Evolutionary conservation across 768 basidiomycete species (phyloP), one percentile per base, ranked within the genome.

Genomic region (Pleurotus platypus): DNA sequence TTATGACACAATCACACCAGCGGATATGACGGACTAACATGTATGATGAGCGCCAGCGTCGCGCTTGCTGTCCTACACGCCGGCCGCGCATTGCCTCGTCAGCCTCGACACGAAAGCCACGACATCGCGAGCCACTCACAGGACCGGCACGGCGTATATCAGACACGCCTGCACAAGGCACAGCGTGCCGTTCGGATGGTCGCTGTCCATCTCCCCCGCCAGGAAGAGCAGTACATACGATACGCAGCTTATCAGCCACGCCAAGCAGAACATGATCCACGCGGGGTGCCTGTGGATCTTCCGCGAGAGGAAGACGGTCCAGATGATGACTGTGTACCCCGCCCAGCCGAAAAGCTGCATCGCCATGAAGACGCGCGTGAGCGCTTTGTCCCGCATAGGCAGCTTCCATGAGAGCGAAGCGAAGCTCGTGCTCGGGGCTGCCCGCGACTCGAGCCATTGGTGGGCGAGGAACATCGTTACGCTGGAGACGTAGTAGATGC

Each of bases 211-310:
- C 30, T 60, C 56, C 20, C 49, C 49, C 2, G 49, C 47, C 18
- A 60, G 46, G 30, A 60, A 60, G 12, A 57, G 43, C 12, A 60
- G 48, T 13, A 49, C 55, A 27, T 53, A 57, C 26, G 59, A 57
- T 7, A 60, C 45, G 40, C 48, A 57, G 18, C 56, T 57, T n/a
- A 60, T 43, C 20, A 57, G 22, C 59, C 59, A 60, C 8, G 56
- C 38, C 42, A 60, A 42, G 22, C 59, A 60, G 24, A 60, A 57
- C 48, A 37, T 55, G 8, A 42, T 45, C 58, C 58, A 58, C 9
- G 24, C 43, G 2, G 37, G 50, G 18, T 46, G 50, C n/a, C 53
- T 51, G 5, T 18, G 18, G 11, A 58, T 47, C 11, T 51, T 13
- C 8, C 16, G 40, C 30, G 58, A 45, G 12, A 54, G 46, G 26